Evolutionary conservation across 495 filamentous ascomycete genomes (phyloP), one percentile per base, ranked within the genome.

Genomic region (Aspergillus steynii): DNA sequence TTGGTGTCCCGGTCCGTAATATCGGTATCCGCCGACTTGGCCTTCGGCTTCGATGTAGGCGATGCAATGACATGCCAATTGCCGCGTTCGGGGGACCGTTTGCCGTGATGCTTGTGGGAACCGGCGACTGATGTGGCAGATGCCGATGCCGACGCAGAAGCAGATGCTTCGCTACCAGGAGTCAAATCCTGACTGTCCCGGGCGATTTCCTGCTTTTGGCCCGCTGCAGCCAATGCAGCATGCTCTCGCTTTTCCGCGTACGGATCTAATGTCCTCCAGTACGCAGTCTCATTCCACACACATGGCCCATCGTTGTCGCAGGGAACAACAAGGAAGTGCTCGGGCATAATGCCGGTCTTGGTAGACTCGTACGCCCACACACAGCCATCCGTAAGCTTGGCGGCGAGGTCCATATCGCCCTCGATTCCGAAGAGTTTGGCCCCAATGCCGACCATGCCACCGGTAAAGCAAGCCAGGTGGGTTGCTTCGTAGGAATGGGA

Each of bases 371-470:
- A 98, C 2, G 92, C 89, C 94, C 92, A 98, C 2, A 95, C 89
- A 70, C 95, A 99, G 26, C 94, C 96, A 59, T 96, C 93, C 0
- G 94, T 90, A 12, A 99, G 83, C 68, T 90, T 90, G 62, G 82
- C 80, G 6, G 89, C 95, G 50, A 96, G 84, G 47, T 95, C 87
- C 50, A 98, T 77, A 71, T 99, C 94, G 26, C 82, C 82, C 6
- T 88, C 80, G n/a, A 87, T 80, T 9, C 85, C 83, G 62, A 97
- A 97, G n/a, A 93, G 80, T 74, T 91, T 93, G 47, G 92, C 90
- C 34, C 90, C 93, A 58, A 99, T 80, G 5, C 86, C 96, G 59
- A 96, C 88, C 95, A 98, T 98, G 54, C 93, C 95, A 10, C 95
- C 95, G 25, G 89, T 80, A 67, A 98, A 99, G 70, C 95, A 99